Percentiles rank a stretch among this genome's conserved stretches.
Conservation (phyloP, 1,284 basidiomycete genomes). For the Boletus mariae region DNA sequence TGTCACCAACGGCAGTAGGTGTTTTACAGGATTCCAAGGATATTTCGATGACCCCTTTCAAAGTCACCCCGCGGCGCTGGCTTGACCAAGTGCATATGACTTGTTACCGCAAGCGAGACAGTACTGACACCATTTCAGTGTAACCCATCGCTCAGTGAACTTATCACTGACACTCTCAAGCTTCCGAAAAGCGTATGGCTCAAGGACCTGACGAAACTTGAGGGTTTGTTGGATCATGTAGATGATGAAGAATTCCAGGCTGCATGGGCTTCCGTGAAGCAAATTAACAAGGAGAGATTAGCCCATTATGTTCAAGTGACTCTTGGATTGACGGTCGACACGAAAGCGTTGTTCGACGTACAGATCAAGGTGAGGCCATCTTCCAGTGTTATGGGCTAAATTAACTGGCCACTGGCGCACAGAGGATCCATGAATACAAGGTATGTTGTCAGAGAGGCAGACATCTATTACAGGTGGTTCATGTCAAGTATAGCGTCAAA, state of each 20-base stretch:
- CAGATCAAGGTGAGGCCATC: slow-evolving; percentile 72
- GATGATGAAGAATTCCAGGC: slow-evolving; percentile 73
- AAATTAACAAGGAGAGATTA: slow-evolving; percentile 80
- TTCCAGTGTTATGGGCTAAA: not conserved
- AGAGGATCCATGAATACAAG: slow-evolving; percentile 88
- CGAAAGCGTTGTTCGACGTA: slow-evolving; percentile 85
- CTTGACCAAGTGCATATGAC: slow-evolving; percentile 60
- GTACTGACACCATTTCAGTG: slow-evolving; percentile 46
- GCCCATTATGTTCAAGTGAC: slow-evolving; percentile 75
- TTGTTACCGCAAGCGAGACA: not conserved
- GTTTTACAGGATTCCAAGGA: slow-evolving; percentile 17
- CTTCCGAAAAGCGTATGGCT: slow-evolving; percentile 76
- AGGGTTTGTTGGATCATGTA: slow-evolving; percentile 61
- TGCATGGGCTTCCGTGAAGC: slow-evolving; percentile 82
- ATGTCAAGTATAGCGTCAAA: slow-evolving; percentile 59
- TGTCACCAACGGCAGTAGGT: slow-evolving; percentile 82
- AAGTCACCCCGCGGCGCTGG: slow-evolving; percentile 84
- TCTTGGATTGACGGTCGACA: slow-evolving; percentile 72
- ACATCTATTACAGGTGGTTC: not conserved
- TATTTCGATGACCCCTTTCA: slow-evolving; percentile 3
- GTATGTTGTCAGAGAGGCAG: slow-evolving; percentile 29
- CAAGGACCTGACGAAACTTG: slow-evolving; percentile 70
- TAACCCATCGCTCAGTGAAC: slow-evolving; percentile 79
- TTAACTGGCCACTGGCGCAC: slow-evolving; percentile 1
- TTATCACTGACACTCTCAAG: slow-evolving; percentile 80